Conservation (phyloP, 495 filamentous ascomycete genomes). For the Aspergillus sclerotiicarbonarius region DNA sequence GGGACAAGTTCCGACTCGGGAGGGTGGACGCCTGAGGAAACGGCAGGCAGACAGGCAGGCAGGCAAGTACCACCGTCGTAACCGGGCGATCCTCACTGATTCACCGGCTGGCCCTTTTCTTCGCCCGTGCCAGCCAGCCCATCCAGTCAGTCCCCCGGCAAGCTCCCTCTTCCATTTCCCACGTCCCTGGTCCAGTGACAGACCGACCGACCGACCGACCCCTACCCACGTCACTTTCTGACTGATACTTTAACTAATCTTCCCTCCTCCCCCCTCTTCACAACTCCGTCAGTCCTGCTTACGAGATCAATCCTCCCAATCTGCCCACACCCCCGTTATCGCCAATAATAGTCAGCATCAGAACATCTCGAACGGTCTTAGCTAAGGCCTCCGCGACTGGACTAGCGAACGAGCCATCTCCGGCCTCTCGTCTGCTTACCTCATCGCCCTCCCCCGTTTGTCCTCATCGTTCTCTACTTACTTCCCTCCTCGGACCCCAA, state of each 20-base stretch:
- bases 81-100: not conserved
- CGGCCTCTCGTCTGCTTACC: slow-evolving; percentile 36
- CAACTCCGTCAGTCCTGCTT: slow-evolving; percentile 20
- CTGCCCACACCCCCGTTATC: slow-evolving; percentile 4
- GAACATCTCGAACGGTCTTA: slow-evolving; percentile 20
- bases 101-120: not conserved
- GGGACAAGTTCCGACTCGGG: too few relatives aligned
- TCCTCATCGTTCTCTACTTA: slow-evolving; percentile 16
- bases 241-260: slow-evolving; percentile 24
- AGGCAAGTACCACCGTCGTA: not conserved
- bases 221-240: slow-evolving; percentile 16
- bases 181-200: not conserved
- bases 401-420: slow-evolving; percentile 28
- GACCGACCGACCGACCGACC: not conserved
- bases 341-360: slow-evolving; percentile 20
- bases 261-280: slow-evolving; percentile 7
- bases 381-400: slow-evolving; percentile 23
- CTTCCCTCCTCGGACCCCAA: slow-evolving; percentile 14
- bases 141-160: too few relatives aligned
- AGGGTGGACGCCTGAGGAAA: not conserved
- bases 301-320: slow-evolving; percentile 26
- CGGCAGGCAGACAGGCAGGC: too few relatives aligned
- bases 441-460: slow-evolving; percentile 31
- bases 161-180: not conserved
- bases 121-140: too few relatives aligned